A percentile compares a stretch with the other conserved stretches of the same genome.
Evolutionary conservation across 352 stramenopile genomes (phyloP).

Genomic region (Globisporangium parvum): DNA sequence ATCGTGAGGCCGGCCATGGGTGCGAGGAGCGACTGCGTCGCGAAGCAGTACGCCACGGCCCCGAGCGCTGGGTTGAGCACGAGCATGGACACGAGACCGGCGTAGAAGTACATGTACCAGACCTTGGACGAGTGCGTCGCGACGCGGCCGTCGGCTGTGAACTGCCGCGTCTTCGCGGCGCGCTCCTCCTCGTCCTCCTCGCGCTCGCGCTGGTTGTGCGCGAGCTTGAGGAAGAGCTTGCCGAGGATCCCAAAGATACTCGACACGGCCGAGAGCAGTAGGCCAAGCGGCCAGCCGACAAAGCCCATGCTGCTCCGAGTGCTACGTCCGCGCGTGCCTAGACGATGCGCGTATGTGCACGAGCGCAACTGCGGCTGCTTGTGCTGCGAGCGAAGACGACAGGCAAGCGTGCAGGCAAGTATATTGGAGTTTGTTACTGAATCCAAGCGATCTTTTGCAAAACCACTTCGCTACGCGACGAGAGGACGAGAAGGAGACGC

Average conservation of each 20-base stretch:
- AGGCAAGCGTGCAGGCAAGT: too few relatives aligned
- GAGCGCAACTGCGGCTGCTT: too few relatives aligned
- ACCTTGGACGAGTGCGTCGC: constrained; percentile 13
- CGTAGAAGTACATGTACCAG: constrained; percentile 70
- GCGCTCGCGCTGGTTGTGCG: constrained; percentile 62
- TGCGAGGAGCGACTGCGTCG: constrained; percentile 73
- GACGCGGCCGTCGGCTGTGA: constrained; percentile 14
- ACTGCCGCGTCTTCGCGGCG: constrained; percentile 19
- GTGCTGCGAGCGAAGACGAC: neutral
- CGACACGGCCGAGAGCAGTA: constrained; percentile 66
- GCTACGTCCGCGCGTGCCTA: neutral
- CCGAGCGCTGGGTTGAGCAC: constrained; percentile 67
- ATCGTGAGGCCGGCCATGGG: constrained; percentile 80
- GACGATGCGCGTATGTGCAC: neutral
- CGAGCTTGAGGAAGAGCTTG: constrained; percentile 78
- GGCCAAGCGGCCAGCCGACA: constrained; percentile 69
- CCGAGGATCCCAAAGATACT: constrained; percentile 77
- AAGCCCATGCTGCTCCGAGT: constrained; percentile 22
- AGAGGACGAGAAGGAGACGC: too few relatives aligned
- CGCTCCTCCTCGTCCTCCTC: constrained; percentile 39
- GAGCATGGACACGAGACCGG: constrained; percentile 62
- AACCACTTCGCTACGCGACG: too few relatives aligned
- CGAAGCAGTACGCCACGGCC: constrained; percentile 67
- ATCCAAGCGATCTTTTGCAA: too few relatives aligned
- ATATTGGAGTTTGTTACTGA: too few relatives aligned